These are phyloP conservation scores for Rhodotorula paludigena DNA, from an alignment of 768 basidiomycete species.

Conservation along the genomic window DNA sequence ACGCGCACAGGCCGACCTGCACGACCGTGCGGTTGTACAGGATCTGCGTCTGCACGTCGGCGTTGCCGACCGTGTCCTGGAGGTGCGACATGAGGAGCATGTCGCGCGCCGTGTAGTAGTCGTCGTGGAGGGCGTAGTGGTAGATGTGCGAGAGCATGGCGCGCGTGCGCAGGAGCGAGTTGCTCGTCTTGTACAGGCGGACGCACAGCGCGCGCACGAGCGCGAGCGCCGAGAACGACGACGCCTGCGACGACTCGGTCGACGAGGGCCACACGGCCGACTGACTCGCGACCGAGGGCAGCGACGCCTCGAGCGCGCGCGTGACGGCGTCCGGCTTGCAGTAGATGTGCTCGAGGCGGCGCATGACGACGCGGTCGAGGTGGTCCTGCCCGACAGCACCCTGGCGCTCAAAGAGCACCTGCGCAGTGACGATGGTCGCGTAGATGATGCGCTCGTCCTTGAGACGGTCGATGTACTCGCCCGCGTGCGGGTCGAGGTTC, in stretches of 20 bases:
- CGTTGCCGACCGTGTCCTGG: constrained; percentile 91
- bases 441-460: constrained; percentile 95
- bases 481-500: constrained; percentile 96
- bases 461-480: constrained; percentile 95
- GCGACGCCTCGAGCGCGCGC: constrained; percentile 74
- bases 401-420: constrained; percentile 78
- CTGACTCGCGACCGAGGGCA: constrained; percentile 51
- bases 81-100: constrained; percentile 99
- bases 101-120: constrained; percentile 93
- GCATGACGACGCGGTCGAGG: constrained; percentile 81
- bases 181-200: constrained; percentile 84
- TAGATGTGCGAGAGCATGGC: constrained; percentile 98
- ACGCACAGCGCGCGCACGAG: constrained; percentile 85
- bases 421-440: constrained; percentile 83
- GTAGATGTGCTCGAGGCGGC: constrained; percentile 94
- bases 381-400: constrained; percentile 66
- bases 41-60: constrained; percentile 95
- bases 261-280: constrained; percentile 58
- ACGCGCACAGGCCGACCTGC: constrained; percentile 93
- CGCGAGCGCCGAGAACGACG: constrained; percentile 42
- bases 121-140: constrained; percentile 91
- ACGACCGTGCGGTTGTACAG: constrained; percentile 96
- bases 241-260: constrained; percentile 45
- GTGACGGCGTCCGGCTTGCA: constrained; percentile 96
- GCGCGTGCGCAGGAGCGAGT: constrained; percentile 85